Percentiles rank a stretch among this genome's conserved stretches.
phyloP scores from a whole-genome alignment of 768 basidiomycete genomes.

The Lactarius tabidus region DNA sequence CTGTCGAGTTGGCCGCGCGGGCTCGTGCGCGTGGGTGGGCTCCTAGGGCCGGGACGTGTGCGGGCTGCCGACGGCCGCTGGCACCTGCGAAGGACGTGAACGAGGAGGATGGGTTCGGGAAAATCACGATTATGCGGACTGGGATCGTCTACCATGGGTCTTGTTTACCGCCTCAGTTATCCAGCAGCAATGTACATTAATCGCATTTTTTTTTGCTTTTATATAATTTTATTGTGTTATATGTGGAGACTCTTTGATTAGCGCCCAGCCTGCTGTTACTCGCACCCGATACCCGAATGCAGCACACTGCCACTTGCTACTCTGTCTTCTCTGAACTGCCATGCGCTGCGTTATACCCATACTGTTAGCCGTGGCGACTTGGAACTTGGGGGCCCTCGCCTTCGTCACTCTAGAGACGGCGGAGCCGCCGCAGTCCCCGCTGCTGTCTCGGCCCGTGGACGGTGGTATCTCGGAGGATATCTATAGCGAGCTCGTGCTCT shows the following conservation, averaged over 20 bases:
- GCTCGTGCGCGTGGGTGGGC: conserved; percentile 65
- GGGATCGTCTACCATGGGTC: conserved; percentile 56
- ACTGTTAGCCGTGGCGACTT: not conserved
- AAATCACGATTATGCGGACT: conserved; percentile 51
- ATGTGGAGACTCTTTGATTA: not conserved
- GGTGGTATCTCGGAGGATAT: conserved; percentile 4
- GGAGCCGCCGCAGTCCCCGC: not conserved
- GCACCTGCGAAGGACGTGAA: conserved; percentile 23
- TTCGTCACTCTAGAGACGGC: not conserved
- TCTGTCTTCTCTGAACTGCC: not conserved
- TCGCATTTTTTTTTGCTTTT: conserved; percentile 1
- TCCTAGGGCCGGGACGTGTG: conserved; percentile 46
- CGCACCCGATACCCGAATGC: not conserved
- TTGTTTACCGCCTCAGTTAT: conserved; percentile 36
- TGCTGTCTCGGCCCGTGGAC: not conserved
- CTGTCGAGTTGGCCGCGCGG: conserved; percentile 53
- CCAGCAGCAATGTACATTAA: conserved; percentile 30
- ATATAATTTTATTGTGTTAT: not conserved
- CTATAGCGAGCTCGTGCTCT: conserved; percentile 43
- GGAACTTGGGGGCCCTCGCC: not conserved
- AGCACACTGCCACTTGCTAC: not conserved
- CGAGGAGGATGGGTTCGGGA: conserved; percentile 19
- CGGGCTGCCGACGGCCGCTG: conserved; percentile 45
- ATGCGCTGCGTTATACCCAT: conserved; percentile 4
- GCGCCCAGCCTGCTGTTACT: no score